phyloP scores from a whole-genome alignment of 2,329 filamentous ascomycete genomes.

The Fusarium fracticaudum region DNA sequence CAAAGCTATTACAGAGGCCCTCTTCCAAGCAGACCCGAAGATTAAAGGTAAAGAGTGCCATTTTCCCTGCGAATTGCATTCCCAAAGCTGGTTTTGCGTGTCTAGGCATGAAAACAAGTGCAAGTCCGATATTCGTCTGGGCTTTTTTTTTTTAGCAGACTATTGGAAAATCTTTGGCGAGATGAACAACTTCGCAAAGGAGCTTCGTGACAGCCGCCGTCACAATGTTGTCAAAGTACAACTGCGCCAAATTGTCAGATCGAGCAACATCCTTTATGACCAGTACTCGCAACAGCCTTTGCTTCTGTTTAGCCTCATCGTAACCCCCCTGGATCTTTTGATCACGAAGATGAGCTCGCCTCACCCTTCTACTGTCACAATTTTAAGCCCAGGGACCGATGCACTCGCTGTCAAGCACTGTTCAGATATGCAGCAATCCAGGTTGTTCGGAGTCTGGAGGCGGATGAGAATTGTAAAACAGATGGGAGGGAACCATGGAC shows the following conservation, averaged over 20 bases:
- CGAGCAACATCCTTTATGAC: rapidly evolving
- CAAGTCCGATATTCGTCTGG: too few species aligned
- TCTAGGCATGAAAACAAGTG: not conserved
- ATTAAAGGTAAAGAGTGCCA: rapidly evolving
- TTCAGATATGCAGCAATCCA: rapidly evolving
- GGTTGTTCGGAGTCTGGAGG: not conserved
- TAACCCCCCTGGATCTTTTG: not conserved
- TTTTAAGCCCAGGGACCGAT: not conserved
- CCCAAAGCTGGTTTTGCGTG: not conserved
- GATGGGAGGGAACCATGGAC: too few species aligned
- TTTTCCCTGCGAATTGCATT: not conserved
- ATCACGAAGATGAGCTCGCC: not conserved
- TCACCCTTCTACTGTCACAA: not conserved
- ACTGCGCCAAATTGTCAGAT: not conserved
- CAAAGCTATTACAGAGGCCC: not conserved
- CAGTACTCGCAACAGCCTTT: not conserved
- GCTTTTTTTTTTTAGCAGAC: not conserved
- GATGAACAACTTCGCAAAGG: not conserved
- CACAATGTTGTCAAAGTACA: not conserved
- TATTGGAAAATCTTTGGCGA: rapidly evolving
- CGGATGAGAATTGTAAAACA: too few species aligned
- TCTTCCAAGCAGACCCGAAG: not conserved
- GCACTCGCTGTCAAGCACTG: not conserved
- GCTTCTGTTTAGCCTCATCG: not conserved
- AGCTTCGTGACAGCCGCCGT: not conserved